These are phyloP conservation scores for Rhizopogon parksii DNA, from an alignment of 1,284 basidiomycete species.

Conservation along the genomic window DNA sequence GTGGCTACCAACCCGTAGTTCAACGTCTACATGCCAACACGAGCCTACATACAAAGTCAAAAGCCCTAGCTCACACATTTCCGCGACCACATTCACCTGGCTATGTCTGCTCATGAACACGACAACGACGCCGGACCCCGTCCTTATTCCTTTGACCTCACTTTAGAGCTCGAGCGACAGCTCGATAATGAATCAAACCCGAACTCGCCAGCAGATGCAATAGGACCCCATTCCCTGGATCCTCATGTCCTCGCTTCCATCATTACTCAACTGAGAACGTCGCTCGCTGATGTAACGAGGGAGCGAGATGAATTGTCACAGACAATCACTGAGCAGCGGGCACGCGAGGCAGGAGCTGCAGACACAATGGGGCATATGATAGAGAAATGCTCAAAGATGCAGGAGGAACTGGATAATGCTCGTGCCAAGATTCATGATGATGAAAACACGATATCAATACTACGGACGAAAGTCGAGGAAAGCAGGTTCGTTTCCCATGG, in stretches of 20 bases:
- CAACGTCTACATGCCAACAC: slow-evolving; percentile 7
- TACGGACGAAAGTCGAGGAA: slow-evolving; percentile 86
- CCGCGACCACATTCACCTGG: slow-evolving; percentile 4
- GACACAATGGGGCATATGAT: slow-evolving; percentile 56
- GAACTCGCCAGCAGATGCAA: slow-evolving; percentile 29
- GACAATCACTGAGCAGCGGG: slow-evolving; percentile 42
- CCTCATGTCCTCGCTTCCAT: slow-evolving; percentile 70
- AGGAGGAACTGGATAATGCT: slow-evolving; percentile 56
- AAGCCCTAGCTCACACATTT: background rate
- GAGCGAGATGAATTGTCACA: slow-evolving; percentile 60
- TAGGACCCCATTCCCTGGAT: slow-evolving; percentile 53
- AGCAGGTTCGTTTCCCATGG: slow-evolving; percentile 52
- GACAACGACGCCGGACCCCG: slow-evolving; percentile 21
- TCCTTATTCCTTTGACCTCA: slow-evolving; percentile 68
- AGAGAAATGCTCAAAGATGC: slow-evolving; percentile 54
- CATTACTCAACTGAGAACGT: slow-evolving; percentile 57
- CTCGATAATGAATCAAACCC: slow-evolving; percentile 59
- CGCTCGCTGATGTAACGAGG: slow-evolving; percentile 52
- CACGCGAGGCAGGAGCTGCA: slow-evolving; percentile 50
- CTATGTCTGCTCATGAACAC: slow-evolving; percentile 18
- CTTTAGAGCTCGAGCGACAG: slow-evolving; percentile 69
- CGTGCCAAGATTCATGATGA: slow-evolving; percentile 63
- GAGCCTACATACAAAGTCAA: background rate
- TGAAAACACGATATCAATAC: slow-evolving; percentile 72
- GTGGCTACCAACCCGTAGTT: slow-evolving; percentile 11